Evolutionary conservation across 2,329 filamentous ascomycete genomes (phyloP).

Genomic region (Canariomyces notabilis): DNA sequence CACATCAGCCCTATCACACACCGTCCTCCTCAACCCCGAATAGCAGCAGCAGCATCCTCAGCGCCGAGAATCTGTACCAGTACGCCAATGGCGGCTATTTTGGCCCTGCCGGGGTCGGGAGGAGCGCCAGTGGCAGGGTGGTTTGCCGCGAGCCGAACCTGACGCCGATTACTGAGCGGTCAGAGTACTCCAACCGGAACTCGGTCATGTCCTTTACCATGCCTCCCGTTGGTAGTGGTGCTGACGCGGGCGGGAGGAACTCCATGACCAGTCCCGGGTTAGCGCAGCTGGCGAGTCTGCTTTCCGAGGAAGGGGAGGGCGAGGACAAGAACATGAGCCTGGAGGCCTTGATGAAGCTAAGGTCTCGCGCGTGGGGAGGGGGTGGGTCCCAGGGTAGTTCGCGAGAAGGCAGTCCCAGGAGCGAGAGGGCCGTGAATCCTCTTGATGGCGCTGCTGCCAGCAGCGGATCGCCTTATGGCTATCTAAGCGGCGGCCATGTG

Average conservation of each 20-base stretch:
- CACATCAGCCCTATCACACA: slow-evolving; percentile 42
- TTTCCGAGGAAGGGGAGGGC: slow-evolving; percentile 50
- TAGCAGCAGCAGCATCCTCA: slow-evolving; percentile 23
- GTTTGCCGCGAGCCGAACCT: slow-evolving; percentile 82
- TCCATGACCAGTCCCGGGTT: slow-evolving; percentile 65
- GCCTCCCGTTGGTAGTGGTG: slow-evolving; percentile 33
- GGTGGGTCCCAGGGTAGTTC: slow-evolving; percentile 51
- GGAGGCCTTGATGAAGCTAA: slow-evolving; percentile 65
- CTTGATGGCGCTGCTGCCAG: neutral
- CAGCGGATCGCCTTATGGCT: slow-evolving; percentile 11
- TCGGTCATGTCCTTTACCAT: slow-evolving; percentile 72
- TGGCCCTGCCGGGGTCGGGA: slow-evolving; percentile 60
- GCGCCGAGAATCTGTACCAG: slow-evolving; percentile 42
- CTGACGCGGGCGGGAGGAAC: slow-evolving; percentile 27
- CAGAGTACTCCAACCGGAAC: slow-evolving; percentile 93
- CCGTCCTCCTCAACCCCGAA: slow-evolving; percentile 1
- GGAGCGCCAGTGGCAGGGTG: slow-evolving; percentile 67
- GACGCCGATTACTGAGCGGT: slow-evolving; percentile 92
- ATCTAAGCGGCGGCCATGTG: slow-evolving; percentile 29
- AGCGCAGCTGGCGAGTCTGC: slow-evolving; percentile 64
- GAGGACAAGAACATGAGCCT: slow-evolving; percentile 66
- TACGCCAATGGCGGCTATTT: slow-evolving; percentile 86
- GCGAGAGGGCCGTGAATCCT: slow-evolving; percentile 36
- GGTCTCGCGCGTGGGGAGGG: slow-evolving; percentile 74
- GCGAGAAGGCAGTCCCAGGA: slow-evolving; percentile 47